Evolutionary conservation across 2,329 filamentous ascomycete genomes (phyloP).

Genomic region (Colletotrichum cordylinicola): DNA sequence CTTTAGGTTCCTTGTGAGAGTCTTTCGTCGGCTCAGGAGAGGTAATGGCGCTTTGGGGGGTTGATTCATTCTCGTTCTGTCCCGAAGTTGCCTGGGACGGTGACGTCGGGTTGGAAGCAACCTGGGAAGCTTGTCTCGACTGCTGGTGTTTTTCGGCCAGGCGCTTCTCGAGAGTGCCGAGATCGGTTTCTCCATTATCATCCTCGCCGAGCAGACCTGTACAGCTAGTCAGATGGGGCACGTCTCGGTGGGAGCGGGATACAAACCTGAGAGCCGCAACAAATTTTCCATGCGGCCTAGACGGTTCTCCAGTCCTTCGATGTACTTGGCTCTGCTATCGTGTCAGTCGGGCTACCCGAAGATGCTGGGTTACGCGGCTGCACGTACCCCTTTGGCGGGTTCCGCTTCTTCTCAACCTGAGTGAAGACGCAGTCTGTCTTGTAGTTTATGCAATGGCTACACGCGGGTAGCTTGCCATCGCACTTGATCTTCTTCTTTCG

Average conservation of each 20-base stretch:
- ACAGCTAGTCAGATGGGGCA: conserved; percentile 27
- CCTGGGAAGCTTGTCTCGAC: conserved; percentile 55
- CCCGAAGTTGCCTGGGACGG: conserved; percentile 52
- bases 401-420: conserved; percentile 98
- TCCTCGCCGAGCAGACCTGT: conserved; percentile 81
- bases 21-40: conserved; percentile 56
- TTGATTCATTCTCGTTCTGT: conserved; percentile 47
- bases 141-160: conserved; percentile 62
- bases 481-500: conserved; percentile 98
- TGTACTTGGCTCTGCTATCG: conserved; percentile 83
- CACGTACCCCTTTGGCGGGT: conserved; percentile 89
- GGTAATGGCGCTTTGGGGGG: conserved; percentile 59
- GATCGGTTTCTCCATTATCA: conserved; percentile 83
- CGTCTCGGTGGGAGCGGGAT: background rate
- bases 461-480: conserved; percentile 93
- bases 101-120: conserved; percentile 56
- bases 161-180: conserved; percentile 86
- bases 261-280: conserved; percentile 76
- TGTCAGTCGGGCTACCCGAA: background rate
- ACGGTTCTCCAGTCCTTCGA: conserved; percentile 94
- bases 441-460: conserved; percentile 96
- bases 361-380: background rate
- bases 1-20: conserved; percentile 38
- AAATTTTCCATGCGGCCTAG: conserved; percentile 95
- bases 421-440: conserved; percentile 98